A percentile compares a stretch with the other conserved stretches of the same genome.
These are phyloP conservation scores for Claviceps africana DNA, from an alignment of 2,329 filamentous ascomycete species.

Conservation along the genomic window DNA sequence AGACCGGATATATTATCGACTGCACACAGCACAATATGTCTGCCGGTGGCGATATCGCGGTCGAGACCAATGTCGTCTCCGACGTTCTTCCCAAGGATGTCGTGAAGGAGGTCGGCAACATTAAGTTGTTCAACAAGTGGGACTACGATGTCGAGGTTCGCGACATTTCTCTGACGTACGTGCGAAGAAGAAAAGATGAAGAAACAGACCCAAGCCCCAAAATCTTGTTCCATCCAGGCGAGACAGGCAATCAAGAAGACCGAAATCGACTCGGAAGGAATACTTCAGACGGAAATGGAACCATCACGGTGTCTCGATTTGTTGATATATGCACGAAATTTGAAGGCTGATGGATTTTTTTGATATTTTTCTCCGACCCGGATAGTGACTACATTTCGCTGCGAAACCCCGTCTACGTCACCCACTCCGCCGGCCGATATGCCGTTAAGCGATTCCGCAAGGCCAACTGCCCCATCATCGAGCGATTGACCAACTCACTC, in stretches of 20 bases:
- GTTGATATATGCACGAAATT: not conserved
- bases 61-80: constrained; percentile 63
- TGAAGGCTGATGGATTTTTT: constrained; percentile 18
- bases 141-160: constrained; percentile 98
- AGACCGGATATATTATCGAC: constrained; percentile 21
- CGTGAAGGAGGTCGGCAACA: constrained; percentile 71
- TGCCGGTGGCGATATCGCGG: constrained; percentile 89
- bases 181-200: constrained; percentile 7
- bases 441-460: constrained; percentile 99
- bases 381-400: constrained; percentile 98
- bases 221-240: not conserved
- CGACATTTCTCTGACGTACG: constrained; percentile 98
- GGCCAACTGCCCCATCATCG: constrained; percentile 99
- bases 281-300: not conserved
- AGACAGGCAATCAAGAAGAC: not conserved
- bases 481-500: constrained; percentile 99
- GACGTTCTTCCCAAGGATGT: constrained; percentile 88
- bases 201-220: not conserved
- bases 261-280: not conserved
- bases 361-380: constrained; percentile 6
- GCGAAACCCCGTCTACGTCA: constrained; percentile 96
- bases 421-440: constrained; percentile 97
- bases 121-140: constrained; percentile 98
- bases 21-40: constrained; percentile 57
- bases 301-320: not conserved